Base-by-base conservation (phyloP, 169 alveolate species). In the Plasmodium gallinaceum region DNA sequence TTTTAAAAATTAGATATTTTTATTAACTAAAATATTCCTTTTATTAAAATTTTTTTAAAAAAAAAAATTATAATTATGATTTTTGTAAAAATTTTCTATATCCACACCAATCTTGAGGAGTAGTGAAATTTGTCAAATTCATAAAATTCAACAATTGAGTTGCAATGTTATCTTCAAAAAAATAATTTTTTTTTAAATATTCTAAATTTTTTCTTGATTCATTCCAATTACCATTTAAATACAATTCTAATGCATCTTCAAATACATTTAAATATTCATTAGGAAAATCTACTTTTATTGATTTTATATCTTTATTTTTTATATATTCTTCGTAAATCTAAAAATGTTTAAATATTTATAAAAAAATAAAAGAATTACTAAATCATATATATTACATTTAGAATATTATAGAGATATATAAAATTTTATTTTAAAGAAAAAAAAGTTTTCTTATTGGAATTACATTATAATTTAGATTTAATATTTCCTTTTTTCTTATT, bases 81-180 rank as follows among this genome's bases (percentile, higher is more conserved):
- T 96, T 95, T 75, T 94, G 97, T 24, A 95, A 90, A 54, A 96
- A 92, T 37, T 71, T 95, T 68, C 99, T 83, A 65, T 85, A 96
- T 9, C 99, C 99, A 65, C 93, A 92, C 99, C 99, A 97, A 85
- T 94, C 94, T 32, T 54, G 71, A 10, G 98, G 98, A 32, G 98
- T 93, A 66, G 61, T 83, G 88, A 65, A 94, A 73, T 92, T 90
- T 64, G 74, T 46, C 65, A 92, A 86, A 46, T 76, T 86, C 93
- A 97, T 95, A 75, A 91, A 96, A 32, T 92, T 66, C 52, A 95
- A 80, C 51, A 97, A 80, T n/a, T 78, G 80, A 65, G 54, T 39
- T 45, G 64, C 54, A 43, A 78, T 96, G 90, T 45, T 80, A 61
- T 62, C 97, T 85, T 24, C 98, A 97, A 24, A 97, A 97, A 90